phyloP scores from a whole-genome alignment of 1,284 basidiomycete genomes.

The Grifola frondosa region DNA sequence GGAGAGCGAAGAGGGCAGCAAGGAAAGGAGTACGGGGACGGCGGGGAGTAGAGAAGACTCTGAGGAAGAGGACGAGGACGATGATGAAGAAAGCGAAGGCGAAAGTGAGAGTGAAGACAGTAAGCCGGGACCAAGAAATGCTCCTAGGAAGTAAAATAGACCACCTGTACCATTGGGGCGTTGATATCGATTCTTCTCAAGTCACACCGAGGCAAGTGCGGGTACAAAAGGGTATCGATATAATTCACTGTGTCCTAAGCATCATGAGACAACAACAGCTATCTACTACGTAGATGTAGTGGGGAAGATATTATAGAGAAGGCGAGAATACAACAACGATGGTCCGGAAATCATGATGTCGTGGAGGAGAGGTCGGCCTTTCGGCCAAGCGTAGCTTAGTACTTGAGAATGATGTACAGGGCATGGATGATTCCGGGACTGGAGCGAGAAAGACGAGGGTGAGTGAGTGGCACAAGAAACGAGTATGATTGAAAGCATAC shows the following conservation, averaged over 20 bases:
- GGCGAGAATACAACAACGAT: conserved; percentile 10
- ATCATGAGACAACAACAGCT: too few species aligned
- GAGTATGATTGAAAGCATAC: conserved; percentile 35
- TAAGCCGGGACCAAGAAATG: neutral
- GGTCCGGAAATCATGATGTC: conserved; percentile 11
- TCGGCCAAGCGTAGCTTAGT: conserved; percentile 20
- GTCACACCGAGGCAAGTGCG: too few species aligned
- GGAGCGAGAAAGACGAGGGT: conserved; percentile 16
- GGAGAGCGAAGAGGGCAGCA: conserved; percentile 34
- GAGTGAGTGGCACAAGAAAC: conserved; percentile 6
- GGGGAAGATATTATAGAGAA: conserved; percentile 13
- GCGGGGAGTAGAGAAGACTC: conserved; percentile 22
- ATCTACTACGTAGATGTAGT: conserved; percentile 17
- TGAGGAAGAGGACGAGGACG: conserved; percentile 18
- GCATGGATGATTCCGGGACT: conserved; percentile 79
- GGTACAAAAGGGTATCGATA: too few species aligned
- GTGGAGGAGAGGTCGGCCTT: neutral
- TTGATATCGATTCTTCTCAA: too few species aligned
- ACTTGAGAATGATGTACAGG: conserved; percentile 73
- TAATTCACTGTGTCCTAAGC: neutral
- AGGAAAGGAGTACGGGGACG: conserved; percentile 33
- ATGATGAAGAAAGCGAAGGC: conserved; percentile 26
- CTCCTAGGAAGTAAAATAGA: too few species aligned
- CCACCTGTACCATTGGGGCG: too few species aligned
- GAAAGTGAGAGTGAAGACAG: conserved; percentile 17